Conservation (phyloP, 164 flowering plant genomes). For the Nymphaea thermarum region DNA sequence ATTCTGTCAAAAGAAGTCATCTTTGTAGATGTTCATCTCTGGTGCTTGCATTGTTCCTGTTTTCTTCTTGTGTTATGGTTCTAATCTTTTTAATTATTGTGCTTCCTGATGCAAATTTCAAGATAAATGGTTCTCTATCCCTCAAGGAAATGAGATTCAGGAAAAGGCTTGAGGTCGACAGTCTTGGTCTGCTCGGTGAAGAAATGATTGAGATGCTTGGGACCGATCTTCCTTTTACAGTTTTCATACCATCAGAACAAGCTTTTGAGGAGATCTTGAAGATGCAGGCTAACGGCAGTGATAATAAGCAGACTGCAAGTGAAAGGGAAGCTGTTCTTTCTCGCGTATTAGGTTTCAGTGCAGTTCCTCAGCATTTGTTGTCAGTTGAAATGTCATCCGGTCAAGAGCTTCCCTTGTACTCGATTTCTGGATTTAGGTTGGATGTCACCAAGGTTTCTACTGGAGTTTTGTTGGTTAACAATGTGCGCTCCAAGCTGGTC, state of each 20-base stretch:
- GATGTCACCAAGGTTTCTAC: conserved; percentile 26
- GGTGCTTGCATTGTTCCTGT: neutral
- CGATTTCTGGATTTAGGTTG: conserved; percentile 54
- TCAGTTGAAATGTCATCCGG: conserved; percentile 22
- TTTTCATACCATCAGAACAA: conserved; percentile 61
- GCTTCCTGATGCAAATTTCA: conserved; percentile 36
- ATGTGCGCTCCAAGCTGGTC: conserved; percentile 33
- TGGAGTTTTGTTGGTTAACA: conserved; percentile 45
- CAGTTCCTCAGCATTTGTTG: conserved; percentile 41
- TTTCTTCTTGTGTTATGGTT: conserved; percentile 27
- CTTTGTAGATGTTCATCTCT: neutral
- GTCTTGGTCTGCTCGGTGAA: conserved; percentile 48
- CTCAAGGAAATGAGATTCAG: conserved; percentile 4
- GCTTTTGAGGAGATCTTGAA: conserved; percentile 52
- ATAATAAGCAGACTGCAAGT: conserved; percentile 14
- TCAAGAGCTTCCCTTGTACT: conserved; percentile 38
- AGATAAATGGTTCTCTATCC: conserved; percentile 1
- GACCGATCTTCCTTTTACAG: conserved; percentile 67
- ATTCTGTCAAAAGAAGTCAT: neutral
- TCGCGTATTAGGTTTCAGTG: conserved; percentile 58
- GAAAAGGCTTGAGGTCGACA: conserved; percentile 7
- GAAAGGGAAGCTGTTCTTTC: conserved; percentile 53
- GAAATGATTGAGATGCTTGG: conserved; percentile 81
- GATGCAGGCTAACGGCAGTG: conserved; percentile 21
- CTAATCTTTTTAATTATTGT: conserved; percentile 27